A percentile compares a stretch with the other conserved stretches of the same genome.
These are phyloP conservation scores for Phialophora macrospora DNA, from an alignment of 2,329 filamentous ascomycete genomes.

Conservation along the genomic window DNA sequence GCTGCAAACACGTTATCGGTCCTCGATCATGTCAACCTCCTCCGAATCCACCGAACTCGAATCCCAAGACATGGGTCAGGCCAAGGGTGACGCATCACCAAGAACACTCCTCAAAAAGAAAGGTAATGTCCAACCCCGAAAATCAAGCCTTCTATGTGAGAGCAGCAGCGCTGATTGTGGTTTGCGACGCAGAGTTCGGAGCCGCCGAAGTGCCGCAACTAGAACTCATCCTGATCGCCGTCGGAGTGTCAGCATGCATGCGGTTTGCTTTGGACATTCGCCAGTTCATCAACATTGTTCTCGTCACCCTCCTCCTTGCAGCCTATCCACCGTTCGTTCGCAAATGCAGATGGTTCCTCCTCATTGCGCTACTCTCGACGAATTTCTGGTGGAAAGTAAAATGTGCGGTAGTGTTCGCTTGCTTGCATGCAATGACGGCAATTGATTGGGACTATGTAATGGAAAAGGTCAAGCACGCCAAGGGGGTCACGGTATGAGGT, in stretches of 20 bases:
- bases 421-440: not conserved
- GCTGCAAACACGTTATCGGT: not conserved
- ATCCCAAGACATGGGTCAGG: not conserved
- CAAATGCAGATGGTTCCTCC: conserved; percentile 11
- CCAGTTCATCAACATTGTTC: conserved; percentile 11
- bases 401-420: conserved; percentile 5
- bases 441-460: conserved; percentile 1
- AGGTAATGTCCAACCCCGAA: not conserved
- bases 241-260: not conserved
- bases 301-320: conserved; percentile 12
- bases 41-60: not conserved
- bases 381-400: conserved; percentile 1
- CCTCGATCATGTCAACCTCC: not conserved
- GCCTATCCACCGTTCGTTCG: conserved; percentile 12
- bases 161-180: not conserved
- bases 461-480: not conserved
- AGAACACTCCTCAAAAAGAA: not conserved
- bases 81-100: not conserved
- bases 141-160: not conserved
- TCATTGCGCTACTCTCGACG: conserved; percentile 3
- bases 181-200: not conserved
- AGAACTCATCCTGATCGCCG: not conserved
- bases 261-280: not conserved
- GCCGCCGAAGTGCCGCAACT: not conserved
- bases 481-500: not conserved